Conservation (phyloP, 2,329 filamentous ascomycete species). For the Bretziella fagacearum region DNA sequence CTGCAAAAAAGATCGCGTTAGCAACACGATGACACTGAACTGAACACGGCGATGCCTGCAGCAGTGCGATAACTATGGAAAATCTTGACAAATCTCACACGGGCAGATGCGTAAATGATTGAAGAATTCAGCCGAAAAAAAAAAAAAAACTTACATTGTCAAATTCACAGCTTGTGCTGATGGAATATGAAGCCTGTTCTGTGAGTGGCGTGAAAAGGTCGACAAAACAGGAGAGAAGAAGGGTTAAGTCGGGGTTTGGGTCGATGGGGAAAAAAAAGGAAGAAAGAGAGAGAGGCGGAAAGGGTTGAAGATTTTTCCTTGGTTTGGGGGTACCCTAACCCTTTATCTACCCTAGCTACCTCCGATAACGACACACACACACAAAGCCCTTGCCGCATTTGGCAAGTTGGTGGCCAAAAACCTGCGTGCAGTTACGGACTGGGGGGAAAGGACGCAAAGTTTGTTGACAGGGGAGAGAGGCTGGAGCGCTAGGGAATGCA, state of each 20-base stretch:
- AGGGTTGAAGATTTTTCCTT: conserved; percentile 14
- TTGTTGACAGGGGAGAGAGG: background rate
- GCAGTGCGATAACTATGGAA: background rate
- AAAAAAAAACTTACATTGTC: background rate
- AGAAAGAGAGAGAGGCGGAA: conserved; percentile 12
- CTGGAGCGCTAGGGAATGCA: background rate
- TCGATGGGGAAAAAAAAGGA: conserved; percentile 9
- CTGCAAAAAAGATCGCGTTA: conserved; percentile 12
- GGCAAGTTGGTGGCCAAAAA: background rate
- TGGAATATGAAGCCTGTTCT: background rate
- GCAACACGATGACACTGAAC: conserved; percentile 3
- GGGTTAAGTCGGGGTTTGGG: conserved; percentile 15
- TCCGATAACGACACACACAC: background rate
- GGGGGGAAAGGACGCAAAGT: background rate
- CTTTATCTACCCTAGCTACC: conserved; percentile 9
- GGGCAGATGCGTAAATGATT: background rate
- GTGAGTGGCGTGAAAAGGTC: background rate
- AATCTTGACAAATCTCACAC: background rate
- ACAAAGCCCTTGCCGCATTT: background rate
- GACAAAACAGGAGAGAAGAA: conserved; percentile 7
- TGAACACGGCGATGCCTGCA: background rate
- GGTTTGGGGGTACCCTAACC: conserved; percentile 12
- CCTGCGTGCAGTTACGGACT: background rate
- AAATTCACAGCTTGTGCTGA: background rate
- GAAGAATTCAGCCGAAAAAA: background rate